phyloP scores from a whole-genome alignment of 352 stramenopile genomes.

The Sclerospora graminicola region DNA sequence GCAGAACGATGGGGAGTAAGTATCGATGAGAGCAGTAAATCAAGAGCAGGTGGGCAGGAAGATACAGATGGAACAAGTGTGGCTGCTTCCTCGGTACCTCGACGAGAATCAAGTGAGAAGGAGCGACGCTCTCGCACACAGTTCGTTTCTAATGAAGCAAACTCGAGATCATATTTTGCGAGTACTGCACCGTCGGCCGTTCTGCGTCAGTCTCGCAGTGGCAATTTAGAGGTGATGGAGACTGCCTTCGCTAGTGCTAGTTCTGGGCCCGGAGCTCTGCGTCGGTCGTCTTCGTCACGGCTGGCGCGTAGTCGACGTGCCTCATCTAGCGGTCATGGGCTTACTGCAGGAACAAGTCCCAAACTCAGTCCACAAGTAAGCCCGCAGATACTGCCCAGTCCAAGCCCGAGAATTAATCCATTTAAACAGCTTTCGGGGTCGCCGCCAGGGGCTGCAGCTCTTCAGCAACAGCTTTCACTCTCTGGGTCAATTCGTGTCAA shows the following conservation, averaged over 20 bases:
- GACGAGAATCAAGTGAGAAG: conserved; percentile 7
- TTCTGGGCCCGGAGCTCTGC: conserved; percentile 30
- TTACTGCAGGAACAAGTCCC: conserved; percentile 23
- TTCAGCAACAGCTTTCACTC: conserved; percentile 15
- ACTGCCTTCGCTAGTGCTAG: conserved; percentile 50
- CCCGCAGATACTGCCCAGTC: conserved; percentile 43
- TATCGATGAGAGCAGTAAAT: conserved; percentile 9
- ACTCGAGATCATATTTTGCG: conserved; percentile 23
- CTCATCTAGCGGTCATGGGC: conserved; percentile 33
- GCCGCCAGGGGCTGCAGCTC: conserved; percentile 17
- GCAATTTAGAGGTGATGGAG: conserved; percentile 61
- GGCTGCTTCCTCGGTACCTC: background rate
- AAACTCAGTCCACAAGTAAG: conserved; percentile 65
- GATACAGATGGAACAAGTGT: background rate
- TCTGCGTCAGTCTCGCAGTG: conserved; percentile 36
- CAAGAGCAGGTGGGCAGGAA: conserved; percentile 2
- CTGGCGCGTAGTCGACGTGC: conserved; percentile 41
- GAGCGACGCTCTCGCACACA: conserved; percentile 21
- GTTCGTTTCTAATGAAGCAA: conserved; percentile 21
- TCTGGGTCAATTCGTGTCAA: conserved; percentile 12
- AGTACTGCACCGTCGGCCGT: conserved; percentile 14
- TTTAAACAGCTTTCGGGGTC: conserved; percentile 53
- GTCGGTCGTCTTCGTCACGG: conserved; percentile 37
- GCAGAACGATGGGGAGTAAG: conserved; percentile 7
- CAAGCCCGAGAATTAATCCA: conserved; percentile 60